These are phyloP conservation scores for Flaveria brownii DNA, from an alignment of 129 eudicot genomes.

Conservation along the genomic window DNA sequence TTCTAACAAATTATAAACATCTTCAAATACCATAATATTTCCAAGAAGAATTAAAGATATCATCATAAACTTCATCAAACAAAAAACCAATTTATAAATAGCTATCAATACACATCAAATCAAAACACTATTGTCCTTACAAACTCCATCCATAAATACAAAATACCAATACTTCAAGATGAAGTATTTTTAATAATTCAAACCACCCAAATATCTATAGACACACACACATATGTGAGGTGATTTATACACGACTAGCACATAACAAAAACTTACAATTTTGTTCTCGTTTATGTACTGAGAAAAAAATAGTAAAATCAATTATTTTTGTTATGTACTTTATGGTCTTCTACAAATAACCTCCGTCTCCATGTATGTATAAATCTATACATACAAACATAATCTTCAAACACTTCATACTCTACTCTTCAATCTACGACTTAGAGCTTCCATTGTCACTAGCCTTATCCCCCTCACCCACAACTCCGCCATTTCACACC, in stretches of 20 bases:
- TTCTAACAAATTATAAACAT: neutral
- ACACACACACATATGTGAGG: neutral
- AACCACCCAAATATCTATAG: neutral
- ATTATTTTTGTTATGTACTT: neutral
- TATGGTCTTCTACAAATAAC: neutral
- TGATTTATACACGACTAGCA: too few species aligned
- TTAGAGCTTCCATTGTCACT: constrained; percentile 55
- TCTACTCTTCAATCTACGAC: constrained; percentile 9
- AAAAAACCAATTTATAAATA: neutral
- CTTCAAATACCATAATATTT: neutral
- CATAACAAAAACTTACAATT: neutral
- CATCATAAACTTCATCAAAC: neutral
- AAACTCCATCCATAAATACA: constrained; percentile 12
- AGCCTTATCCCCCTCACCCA: constrained; percentile 94
- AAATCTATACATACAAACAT: constrained; percentile 20
- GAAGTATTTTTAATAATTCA: constrained; percentile 45
- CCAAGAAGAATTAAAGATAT: neutral
- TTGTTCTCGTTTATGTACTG: neutral
- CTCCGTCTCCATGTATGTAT: too few species aligned
- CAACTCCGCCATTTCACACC: constrained; percentile 71
- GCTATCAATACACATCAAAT: neutral
- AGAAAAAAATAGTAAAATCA: neutral
- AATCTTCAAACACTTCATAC: constrained; percentile 20
- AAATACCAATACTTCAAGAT: constrained; percentile 52
- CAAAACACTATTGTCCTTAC: neutral